Percentiles rank a stretch among this genome's conserved stretches.
Conservation (phyloP, 2,329 filamentous ascomycete genomes). For the Pleurostoma richardsiae region DNA sequence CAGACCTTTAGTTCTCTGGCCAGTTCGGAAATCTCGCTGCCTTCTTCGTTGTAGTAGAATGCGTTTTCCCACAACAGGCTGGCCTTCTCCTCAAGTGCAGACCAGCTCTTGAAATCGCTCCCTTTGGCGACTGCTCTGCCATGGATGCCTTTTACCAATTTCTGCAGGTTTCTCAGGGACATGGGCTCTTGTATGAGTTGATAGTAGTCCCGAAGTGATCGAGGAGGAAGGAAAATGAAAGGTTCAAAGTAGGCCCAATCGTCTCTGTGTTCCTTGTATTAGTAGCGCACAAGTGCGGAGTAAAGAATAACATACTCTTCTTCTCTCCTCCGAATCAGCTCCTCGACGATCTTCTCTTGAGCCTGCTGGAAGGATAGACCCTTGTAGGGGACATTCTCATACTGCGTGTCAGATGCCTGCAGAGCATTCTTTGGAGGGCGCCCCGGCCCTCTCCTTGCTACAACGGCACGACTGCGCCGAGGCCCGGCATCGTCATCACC, state of each 20-base stretch:
- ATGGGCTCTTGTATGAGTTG: conserved; percentile 75
- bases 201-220: conserved; percentile 80
- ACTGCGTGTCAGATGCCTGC: conserved; percentile 41
- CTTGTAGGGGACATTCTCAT: conserved; percentile 56
- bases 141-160: conserved; percentile 68
- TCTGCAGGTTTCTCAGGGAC: conserved; percentile 72
- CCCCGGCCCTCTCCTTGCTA: conserved; percentile 22
- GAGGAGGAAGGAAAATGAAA: conserved; percentile 73
- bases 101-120: conserved; percentile 76
- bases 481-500: conserved; percentile 20
- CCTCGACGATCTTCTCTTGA: conserved; percentile 78
- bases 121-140: conserved; percentile 62
- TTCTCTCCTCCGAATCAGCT: conserved; percentile 65
- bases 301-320: conserved; percentile 43
- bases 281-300: conserved; percentile 8
- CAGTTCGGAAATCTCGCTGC: conserved; percentile 74
- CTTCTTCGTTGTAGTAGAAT: conserved; percentile 85
- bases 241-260: conserved; percentile 66
- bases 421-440: conserved; percentile 24
- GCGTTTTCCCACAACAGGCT: conserved; percentile 85
- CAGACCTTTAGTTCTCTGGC: conserved; percentile 74
- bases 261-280: conserved; percentile 42
- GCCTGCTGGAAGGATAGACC: conserved; percentile 77
- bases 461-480: neutral
- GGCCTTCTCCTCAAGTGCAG: conserved; percentile 72